A percentile compares a stretch with the other conserved stretches of the same genome.
phyloP scores from a whole-genome alignment of 306 rosid species.

The Prunus salicina region DNA sequence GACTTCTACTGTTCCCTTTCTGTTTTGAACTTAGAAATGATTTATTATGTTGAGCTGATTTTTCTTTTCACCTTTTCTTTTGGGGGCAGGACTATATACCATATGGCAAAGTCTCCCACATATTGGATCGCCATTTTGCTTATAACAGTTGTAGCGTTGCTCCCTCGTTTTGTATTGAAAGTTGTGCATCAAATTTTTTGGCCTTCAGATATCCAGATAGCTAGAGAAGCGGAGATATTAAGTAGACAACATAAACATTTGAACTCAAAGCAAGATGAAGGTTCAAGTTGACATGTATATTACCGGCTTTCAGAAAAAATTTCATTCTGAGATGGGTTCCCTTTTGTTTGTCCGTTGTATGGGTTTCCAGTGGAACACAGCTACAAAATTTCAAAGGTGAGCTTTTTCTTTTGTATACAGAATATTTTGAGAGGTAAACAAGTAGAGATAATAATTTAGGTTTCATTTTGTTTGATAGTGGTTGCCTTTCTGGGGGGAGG shows the following conservation, averaged over 20 bases:
- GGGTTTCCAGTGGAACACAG: conserved; percentile 40
- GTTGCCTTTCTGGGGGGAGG: too few relatives aligned
- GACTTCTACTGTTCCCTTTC: conserved; percentile 10
- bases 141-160: conserved; percentile 68
- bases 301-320: conserved; percentile 24
- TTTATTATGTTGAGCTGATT: conserved; percentile 28
- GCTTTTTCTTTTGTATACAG: neutral
- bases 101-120: conserved; percentile 61
- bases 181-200: conserved; percentile 66
- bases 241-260: conserved; percentile 26
- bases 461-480: neutral
- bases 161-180: conserved; percentile 80
- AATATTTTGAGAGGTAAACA: neutral
- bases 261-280: conserved; percentile 47
- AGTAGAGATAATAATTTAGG: neutral
- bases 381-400: conserved; percentile 42
- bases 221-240: conserved; percentile 67
- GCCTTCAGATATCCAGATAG: conserved; percentile 94
- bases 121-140: conserved; percentile 84
- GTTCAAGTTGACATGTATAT: conserved; percentile 44
- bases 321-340: conserved; percentile 42
- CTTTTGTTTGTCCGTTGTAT: conserved; percentile 39
- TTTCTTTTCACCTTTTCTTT: neutral
- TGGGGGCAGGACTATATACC: conserved; percentile 75
- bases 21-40: conserved; percentile 11